Conservation (phyloP, 192 early-diverging fungal species). For the Coemansia sp. region DNA sequence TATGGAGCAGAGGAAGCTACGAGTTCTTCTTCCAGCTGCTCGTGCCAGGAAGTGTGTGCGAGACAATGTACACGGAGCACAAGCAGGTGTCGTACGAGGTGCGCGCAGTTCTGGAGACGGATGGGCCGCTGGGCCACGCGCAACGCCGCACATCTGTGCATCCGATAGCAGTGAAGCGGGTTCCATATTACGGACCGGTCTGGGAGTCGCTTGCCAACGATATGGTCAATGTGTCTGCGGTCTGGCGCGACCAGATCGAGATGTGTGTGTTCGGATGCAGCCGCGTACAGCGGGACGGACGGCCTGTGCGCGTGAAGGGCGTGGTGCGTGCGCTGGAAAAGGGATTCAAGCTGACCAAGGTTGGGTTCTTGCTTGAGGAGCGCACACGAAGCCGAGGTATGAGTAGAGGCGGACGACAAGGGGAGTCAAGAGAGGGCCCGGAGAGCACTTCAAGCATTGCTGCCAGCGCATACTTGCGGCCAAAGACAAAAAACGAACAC, state of each 20-base stretch:
- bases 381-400: conserved; percentile 40
- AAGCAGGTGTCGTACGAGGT: conserved; percentile 47
- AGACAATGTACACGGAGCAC: conserved; percentile 54
- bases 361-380: conserved; percentile 51
- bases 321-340: conserved; percentile 50
- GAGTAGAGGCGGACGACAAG: background rate
- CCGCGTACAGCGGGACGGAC: conserved; percentile 48
- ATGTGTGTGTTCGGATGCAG: conserved; percentile 53
- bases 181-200: conserved; percentile 40
- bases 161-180: conserved; percentile 47
- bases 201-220: conserved; percentile 52
- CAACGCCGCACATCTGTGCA: conserved; percentile 22
- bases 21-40: conserved; percentile 51
- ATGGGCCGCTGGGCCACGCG: conserved; percentile 12
- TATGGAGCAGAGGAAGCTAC: conserved; percentile 36
- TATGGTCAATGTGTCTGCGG: conserved; percentile 41
- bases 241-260: conserved; percentile 49
- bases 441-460: conserved; percentile 36
- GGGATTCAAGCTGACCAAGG: conserved; percentile 43
- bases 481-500: conserved; percentile 17
- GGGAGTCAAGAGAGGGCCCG: conserved; percentile 1
- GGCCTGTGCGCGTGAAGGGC: conserved; percentile 36
- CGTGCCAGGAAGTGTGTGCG: conserved; percentile 43
- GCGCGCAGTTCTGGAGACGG: conserved; percentile 23
- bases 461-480: conserved; percentile 32